A percentile compares a stretch with the other conserved stretches of the same genome.
These are phyloP conservation scores for Hirschfeldia incana DNA, from an alignment of 345 rosid species.

Conservation along the genomic window DNA sequence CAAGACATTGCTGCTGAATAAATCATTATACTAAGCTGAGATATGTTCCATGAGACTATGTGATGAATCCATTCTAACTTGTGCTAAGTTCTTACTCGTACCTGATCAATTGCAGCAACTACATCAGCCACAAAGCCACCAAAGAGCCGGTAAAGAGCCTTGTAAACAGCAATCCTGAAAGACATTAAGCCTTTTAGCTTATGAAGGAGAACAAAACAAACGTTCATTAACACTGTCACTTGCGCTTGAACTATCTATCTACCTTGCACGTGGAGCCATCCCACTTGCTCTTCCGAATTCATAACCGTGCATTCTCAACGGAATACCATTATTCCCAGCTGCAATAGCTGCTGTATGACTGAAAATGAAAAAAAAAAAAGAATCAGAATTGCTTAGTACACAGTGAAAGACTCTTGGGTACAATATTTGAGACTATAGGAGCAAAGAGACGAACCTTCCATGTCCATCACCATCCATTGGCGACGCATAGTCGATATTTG, in stretches of 20 bases:
- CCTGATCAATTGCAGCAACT: slow-evolving; percentile 99
- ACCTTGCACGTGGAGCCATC: slow-evolving; percentile 99
- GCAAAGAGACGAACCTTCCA: slow-evolving; percentile 65
- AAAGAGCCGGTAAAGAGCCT: slow-evolving; percentile 95
- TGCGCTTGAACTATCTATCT: slow-evolving; percentile 20
- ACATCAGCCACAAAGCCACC: slow-evolving; percentile 99
- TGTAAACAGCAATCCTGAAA: slow-evolving; percentile 90
- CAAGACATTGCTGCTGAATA: neutral
- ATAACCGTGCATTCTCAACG: slow-evolving; percentile 84
- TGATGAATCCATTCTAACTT: neutral
- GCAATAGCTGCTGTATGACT: slow-evolving; percentile 99
- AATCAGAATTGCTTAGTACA: slow-evolving; percentile 31
- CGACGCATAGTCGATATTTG: slow-evolving; percentile 81
- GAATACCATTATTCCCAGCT: slow-evolving; percentile 98
- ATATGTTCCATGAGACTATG: neutral
- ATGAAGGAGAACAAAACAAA: slow-evolving; percentile 8
- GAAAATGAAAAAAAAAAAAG: slow-evolving; percentile 21
- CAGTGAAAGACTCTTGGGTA: neutral
- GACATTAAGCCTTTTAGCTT: slow-evolving; percentile 11
- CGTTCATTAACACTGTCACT: neutral
- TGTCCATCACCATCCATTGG: slow-evolving; percentile 99
- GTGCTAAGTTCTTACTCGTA: slow-evolving; percentile 29
- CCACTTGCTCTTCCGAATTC: slow-evolving; percentile 99
- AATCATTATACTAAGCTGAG: neutral
- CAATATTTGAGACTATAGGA: neutral